Evolutionary conservation across 345 rosid genomes (phyloP), one percentile per base, ranked within the genome.

Genomic region (Pistacia atlantica): DNA sequence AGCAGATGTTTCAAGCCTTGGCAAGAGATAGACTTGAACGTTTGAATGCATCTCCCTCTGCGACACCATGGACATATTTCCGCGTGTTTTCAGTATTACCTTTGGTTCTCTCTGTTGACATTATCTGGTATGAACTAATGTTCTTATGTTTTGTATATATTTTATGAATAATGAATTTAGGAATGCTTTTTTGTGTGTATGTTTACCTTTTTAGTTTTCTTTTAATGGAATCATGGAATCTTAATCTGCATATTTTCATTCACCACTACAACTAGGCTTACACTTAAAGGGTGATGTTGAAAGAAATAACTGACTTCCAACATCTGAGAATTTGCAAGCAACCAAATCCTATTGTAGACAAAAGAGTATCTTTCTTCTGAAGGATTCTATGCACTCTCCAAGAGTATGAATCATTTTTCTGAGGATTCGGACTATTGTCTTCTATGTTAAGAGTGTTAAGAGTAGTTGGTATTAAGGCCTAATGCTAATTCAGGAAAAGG

Each of bases 1-100:
- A 63, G 59, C 86, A 92, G 99, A 92, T 93, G 99, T 93, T 93
- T 90, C 99, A 96, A 92, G 97, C 97, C 79, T 84, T 96, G 89
- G 97, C 93, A 71, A 91, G 97, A 85, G 99, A 96, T 84, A 92
- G 99, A 70, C 94, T 96, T 78, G 99, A 96, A 76, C 89, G 91
- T 61, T 81, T 96, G 86, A 93, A 96, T 85, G 94, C 99, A 67
- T 96, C 99, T 80, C 99, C 98, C 78, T 88, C 97, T 72, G 92
- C 95, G 73, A 88, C 89, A 25, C 93, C 94, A 0, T 90, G 97
- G 97, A 87, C 90, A 77, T 92, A 93, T 84, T 88, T 93, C 65
- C 98, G 97, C 37, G 97, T 92, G 70, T 93, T 91, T 82, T 90
- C 97, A 68, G 97, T 83, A 67, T 83, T 96, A 60, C 81, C 90